Conservation (phyloP, 495 filamentous ascomycete genomes). For the Xylaria sp. region DNA sequence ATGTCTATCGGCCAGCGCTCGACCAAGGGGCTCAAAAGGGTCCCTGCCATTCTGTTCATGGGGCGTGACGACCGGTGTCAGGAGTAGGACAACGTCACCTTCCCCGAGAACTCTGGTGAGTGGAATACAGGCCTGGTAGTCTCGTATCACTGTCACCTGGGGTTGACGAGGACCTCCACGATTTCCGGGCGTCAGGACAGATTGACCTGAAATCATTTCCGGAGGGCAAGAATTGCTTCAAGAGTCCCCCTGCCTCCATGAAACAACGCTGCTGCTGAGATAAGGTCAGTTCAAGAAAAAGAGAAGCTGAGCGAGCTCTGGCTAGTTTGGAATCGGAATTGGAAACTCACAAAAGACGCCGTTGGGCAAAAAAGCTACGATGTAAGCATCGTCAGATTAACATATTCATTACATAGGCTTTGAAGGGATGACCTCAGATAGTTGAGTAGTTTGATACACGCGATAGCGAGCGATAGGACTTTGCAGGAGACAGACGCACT, state of each 20-base stretch:
- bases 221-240: constrained; percentile 26
- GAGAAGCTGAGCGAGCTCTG: not conserved
- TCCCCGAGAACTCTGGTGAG: constrained; percentile 49
- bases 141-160: constrained; percentile 39
- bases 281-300: not conserved
- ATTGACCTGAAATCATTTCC: constrained; percentile 32
- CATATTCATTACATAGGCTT: constrained; percentile 4
- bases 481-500: constrained; percentile 13
- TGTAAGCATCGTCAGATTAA: constrained; percentile 26
- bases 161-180: constrained; percentile 28
- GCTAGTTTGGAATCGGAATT: not conserved
- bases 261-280: constrained; percentile 22
- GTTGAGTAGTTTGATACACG: constrained; percentile 14
- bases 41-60: constrained; percentile 53
- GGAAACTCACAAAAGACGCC: constrained; percentile 17
- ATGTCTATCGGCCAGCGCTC: constrained; percentile 60
- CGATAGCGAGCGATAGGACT: not conserved
- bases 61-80: constrained; percentile 65
- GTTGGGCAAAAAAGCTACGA: constrained; percentile 23
- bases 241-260: constrained; percentile 27
- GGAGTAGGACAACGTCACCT: constrained; percentile 61
- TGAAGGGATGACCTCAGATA: not conserved
- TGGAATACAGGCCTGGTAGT: constrained; percentile 49
- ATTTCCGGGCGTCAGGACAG: constrained; percentile 28
- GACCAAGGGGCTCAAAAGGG: constrained; percentile 67